These are phyloP conservation scores for Cenchrus purpureus DNA, from an alignment of 176 grass and related monocot genomes.

Conservation along the genomic window DNA sequence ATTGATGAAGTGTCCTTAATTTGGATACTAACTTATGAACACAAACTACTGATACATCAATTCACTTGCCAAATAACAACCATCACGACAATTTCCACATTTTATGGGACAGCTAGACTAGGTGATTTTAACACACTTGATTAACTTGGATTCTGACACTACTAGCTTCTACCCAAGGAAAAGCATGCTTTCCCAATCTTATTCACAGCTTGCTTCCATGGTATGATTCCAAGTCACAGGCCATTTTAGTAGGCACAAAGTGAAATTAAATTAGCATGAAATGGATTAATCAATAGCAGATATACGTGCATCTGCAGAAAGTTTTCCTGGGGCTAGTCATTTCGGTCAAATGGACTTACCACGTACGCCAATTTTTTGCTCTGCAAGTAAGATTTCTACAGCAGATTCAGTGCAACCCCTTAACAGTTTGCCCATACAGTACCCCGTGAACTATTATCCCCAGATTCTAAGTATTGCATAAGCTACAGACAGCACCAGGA, in stretches of 20 bases:
- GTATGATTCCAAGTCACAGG: background rate
- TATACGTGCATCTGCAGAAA: background rate
- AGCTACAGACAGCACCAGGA: background rate
- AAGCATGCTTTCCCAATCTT: background rate
- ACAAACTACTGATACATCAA: background rate
- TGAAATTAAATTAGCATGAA: conserved; percentile 8
- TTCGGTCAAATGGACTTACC: background rate
- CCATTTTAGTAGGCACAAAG: background rate
- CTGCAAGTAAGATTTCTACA: background rate
- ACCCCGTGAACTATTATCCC: background rate
- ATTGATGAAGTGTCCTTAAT: background rate
- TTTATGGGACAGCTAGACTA: background rate
- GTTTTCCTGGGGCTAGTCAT: background rate
- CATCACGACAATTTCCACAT: background rate
- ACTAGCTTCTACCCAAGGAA: conserved; percentile 7
- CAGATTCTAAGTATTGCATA: conserved; percentile 9
- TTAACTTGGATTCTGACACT: conserved; percentile 4
- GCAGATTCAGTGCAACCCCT: background rate
- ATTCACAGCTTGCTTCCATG: background rate
- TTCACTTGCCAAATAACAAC: background rate
- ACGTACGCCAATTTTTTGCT: background rate
- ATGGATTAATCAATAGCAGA: conserved; percentile 10
- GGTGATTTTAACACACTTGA: conserved; percentile 20
- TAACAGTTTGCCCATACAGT: background rate
- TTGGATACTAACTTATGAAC: background rate